phyloP scores from a whole-genome alignment of 179 eudicot genomes.

The Beta lomatogona region DNA sequence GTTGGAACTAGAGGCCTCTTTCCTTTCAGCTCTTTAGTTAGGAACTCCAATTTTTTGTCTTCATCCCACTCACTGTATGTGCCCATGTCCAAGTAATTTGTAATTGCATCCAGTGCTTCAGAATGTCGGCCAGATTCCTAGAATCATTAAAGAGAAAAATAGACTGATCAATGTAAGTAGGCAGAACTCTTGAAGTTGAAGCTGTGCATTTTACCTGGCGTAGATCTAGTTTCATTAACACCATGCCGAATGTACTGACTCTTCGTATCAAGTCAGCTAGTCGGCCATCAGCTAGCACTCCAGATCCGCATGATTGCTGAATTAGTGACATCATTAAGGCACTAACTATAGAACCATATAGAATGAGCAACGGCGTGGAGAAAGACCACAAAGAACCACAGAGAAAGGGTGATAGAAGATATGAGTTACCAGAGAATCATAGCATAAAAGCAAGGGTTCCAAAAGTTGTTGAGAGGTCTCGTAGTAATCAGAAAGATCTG shows the following conservation, averaged over 20 bases:
- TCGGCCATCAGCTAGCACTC: conserved; percentile 92
- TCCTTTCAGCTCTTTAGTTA: conserved; percentile 79
- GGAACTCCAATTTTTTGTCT: conserved; percentile 70
- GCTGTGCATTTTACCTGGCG: conserved; percentile 65
- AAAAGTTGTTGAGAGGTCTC: conserved; percentile 75
- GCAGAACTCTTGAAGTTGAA: conserved; percentile 6
- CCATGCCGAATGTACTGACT: conserved; percentile 85
- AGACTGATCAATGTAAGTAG: conserved; percentile 6
- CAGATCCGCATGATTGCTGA: conserved; percentile 88
- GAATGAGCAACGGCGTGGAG: background rate
- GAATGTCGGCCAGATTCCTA: conserved; percentile 90
- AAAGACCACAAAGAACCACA: background rate
- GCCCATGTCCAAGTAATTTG: conserved; percentile 78
- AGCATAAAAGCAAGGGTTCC: conserved; percentile 75
- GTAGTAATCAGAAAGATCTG: conserved; percentile 64
- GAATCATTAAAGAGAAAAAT: conserved; percentile 11
- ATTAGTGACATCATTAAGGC: conserved; percentile 11
- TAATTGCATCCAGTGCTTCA: conserved; percentile 81
- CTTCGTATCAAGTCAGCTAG: conserved; percentile 86
- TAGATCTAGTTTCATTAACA: conserved; percentile 86
- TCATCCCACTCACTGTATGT: conserved; percentile 85
- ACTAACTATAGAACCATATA: background rate
- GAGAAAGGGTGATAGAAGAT: background rate
- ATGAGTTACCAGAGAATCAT: conserved; percentile 75
- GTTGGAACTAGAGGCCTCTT: conserved; percentile 85